phyloP scores from a whole-genome alignment of 768 basidiomycete species.

The Podaxis rugospora region DNA sequence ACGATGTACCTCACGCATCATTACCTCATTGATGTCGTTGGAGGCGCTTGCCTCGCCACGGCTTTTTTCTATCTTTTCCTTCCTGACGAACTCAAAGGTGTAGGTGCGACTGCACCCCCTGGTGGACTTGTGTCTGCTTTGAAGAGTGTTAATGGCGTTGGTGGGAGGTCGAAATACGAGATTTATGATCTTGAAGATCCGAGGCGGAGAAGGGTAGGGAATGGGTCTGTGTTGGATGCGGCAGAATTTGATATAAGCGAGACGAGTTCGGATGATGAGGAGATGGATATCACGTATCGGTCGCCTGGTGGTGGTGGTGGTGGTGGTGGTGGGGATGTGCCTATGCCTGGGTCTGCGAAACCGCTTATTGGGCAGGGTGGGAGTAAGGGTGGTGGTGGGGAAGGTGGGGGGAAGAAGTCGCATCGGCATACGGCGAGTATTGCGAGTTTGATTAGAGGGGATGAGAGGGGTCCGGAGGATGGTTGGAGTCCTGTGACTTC shows the following conservation, averaged over 20 bases:
- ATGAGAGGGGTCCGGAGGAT: constrained; percentile 71
- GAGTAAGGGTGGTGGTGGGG: background rate
- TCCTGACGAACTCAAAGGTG: constrained; percentile 70
- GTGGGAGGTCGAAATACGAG: constrained; percentile 54
- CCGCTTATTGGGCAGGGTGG: constrained; percentile 12
- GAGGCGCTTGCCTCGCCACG: constrained; percentile 87
- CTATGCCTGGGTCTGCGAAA: constrained; percentile 20
- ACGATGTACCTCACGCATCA: constrained; percentile 99
- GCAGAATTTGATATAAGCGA: constrained; percentile 55
- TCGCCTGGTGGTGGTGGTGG: constrained; percentile 54
- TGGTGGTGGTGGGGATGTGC: constrained; percentile 33
- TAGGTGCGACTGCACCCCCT: constrained; percentile 47
- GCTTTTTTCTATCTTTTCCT: constrained; percentile 86
- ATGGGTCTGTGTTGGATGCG: constrained; percentile 30
- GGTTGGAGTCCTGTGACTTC: constrained; percentile 75
- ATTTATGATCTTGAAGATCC: constrained; percentile 74
- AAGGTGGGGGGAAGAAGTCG: constrained; percentile 15
- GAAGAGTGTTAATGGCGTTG: background rate
- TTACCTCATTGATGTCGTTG: constrained; percentile 97
- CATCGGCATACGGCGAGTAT: constrained; percentile 85
- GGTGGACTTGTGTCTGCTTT: constrained; percentile 6
- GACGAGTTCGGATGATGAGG: constrained; percentile 60
- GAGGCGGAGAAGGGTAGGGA: constrained; percentile 23
- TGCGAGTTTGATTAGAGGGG: constrained; percentile 72
- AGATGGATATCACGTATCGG: constrained; percentile 64